Evolutionary conservation across 352 stramenopile species (phyloP).

Genomic region (Pythium myriotylum): DNA sequence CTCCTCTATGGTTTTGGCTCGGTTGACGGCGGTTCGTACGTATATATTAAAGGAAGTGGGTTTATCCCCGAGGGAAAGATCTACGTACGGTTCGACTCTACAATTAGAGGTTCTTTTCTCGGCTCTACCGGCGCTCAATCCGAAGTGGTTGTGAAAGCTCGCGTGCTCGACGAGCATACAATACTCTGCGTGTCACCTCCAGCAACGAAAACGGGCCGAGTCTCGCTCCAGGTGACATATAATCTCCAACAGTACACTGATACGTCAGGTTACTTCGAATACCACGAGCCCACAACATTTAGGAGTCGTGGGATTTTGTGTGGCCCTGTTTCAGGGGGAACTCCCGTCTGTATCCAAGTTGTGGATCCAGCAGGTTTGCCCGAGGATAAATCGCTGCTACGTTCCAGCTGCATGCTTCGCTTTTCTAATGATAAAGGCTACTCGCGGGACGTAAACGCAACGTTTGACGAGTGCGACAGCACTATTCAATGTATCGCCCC

Average conservation of each 20-base stretch:
- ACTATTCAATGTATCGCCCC: constrained; percentile 46
- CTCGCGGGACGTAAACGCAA: constrained; percentile 35
- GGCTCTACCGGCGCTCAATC: constrained; percentile 25
- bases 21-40: constrained; percentile 44
- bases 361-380: constrained; percentile 44
- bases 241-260: constrained; percentile 75
- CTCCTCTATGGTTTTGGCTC: constrained; percentile 56
- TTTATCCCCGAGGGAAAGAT: constrained; percentile 67
- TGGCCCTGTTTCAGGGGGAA: constrained; percentile 58
- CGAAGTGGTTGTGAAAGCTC: constrained; percentile 51
- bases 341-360: constrained; percentile 48
- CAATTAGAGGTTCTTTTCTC: constrained; percentile 37
- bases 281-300: constrained; percentile 53
- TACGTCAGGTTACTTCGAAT: constrained; percentile 71
- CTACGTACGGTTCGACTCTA: constrained; percentile 63
- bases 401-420: constrained; percentile 37
- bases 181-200: constrained; percentile 56
- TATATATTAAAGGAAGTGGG: constrained; percentile 56
- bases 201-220: constrained; percentile 35
- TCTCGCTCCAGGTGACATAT: constrained; percentile 62
- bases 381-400: constrained; percentile 37
- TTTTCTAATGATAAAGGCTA: constrained; percentile 47
- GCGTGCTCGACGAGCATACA: constrained; percentile 50
- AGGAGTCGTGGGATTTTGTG: constrained; percentile 48
- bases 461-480: constrained; percentile 39